Evolutionary conservation across 2,329 filamentous ascomycete species (phyloP).

Genomic region (Verticillium klebahnii): DNA sequence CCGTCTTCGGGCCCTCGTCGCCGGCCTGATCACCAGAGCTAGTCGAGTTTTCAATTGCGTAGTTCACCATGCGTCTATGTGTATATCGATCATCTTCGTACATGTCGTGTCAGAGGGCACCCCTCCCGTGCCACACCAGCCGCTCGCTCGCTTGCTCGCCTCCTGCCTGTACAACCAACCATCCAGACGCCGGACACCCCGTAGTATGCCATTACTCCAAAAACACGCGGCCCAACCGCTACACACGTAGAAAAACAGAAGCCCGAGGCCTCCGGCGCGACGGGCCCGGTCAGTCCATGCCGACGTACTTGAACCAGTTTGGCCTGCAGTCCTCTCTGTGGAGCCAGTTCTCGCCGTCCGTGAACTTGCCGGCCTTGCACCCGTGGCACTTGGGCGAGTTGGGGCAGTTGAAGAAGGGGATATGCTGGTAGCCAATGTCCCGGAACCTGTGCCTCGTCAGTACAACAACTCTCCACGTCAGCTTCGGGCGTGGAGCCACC

Average conservation of each 20-base stretch:
- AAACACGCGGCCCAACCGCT: background rate
- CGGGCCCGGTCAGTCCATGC: slow-evolving; percentile 61
- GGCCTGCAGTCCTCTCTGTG: slow-evolving; percentile 90
- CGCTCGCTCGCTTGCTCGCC: background rate
- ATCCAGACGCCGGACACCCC: background rate
- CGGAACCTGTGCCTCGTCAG: slow-evolving; percentile 68
- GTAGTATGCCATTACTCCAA: background rate
- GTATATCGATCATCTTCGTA: background rate
- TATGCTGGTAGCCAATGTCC: slow-evolving; percentile 97
- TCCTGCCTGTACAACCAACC: background rate
- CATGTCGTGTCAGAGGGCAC: background rate
- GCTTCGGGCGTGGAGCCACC: slow-evolving; percentile 25
- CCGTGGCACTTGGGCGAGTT: slow-evolving; percentile 91
- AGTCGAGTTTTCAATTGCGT: background rate
- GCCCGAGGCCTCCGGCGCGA: background rate
- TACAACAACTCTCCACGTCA: background rate
- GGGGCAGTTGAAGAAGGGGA: slow-evolving; percentile 98
- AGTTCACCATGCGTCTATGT: background rate
- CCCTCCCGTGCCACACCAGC: background rate
- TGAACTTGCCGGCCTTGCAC: slow-evolving; percentile 82
- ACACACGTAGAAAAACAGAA: background rate
- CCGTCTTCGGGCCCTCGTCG: slow-evolving; percentile 49
- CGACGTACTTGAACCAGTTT: slow-evolving; percentile 95
- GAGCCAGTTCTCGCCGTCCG: slow-evolving; percentile 80
- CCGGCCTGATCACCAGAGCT: slow-evolving; percentile 4